Evolutionary conservation across 768 basidiomycete genomes (phyloP).

Genomic region (Mrakia blollopis): DNA sequence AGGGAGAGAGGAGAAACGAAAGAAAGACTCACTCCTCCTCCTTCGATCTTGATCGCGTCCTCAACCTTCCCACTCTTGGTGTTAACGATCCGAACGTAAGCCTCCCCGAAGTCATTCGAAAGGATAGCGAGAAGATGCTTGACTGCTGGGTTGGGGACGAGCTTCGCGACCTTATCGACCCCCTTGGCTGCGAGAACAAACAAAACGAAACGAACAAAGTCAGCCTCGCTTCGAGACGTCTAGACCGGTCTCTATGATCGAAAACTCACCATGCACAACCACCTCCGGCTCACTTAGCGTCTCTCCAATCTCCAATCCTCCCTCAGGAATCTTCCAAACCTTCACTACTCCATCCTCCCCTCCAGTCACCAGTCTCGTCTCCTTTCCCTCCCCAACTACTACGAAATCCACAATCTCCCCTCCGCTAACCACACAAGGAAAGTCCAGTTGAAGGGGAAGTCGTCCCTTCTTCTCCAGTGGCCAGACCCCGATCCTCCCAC

Average conservation of each 20-base stretch:
- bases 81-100: constrained; percentile 41
- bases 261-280: constrained; percentile 39
- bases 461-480: constrained; percentile 42
- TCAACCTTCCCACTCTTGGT: constrained; percentile 34
- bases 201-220: not conserved
- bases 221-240: not conserved
- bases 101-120: constrained; percentile 43
- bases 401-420: constrained; percentile 43
- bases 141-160: constrained; percentile 43
- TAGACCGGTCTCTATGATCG: too few relatives aligned
- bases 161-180: constrained; percentile 42
- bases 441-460: constrained; percentile 38
- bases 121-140: constrained; percentile 40
- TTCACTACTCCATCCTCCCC: constrained; percentile 44
- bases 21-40: constrained; percentile 36
- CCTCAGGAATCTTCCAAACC: constrained; percentile 39
- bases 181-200: constrained; percentile 2
- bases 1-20: too few relatives aligned
- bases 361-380: constrained; percentile 37
- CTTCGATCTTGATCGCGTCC: constrained; percentile 32
- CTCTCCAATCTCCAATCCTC: constrained; percentile 36
- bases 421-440: constrained; percentile 40
- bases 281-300: constrained; percentile 35
- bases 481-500: constrained; percentile 45
- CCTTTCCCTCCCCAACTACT: constrained; percentile 35